Conservation (phyloP, 78 protist genomes). For the Dictyostelium purpureum region DNA sequence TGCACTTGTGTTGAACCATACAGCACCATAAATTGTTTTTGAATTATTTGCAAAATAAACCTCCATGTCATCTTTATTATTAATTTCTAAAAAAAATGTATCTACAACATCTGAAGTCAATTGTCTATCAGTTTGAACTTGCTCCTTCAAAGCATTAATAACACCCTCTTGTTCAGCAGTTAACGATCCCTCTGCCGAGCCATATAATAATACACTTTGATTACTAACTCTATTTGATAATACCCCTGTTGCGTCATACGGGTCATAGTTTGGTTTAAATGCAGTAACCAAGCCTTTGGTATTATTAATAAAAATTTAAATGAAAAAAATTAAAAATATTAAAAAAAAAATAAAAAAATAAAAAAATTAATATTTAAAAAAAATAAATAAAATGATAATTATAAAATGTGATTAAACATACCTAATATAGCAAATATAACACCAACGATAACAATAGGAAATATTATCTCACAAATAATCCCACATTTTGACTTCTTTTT, state of each 20-base stretch:
- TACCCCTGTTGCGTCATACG: not conserved
- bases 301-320: not conserved
- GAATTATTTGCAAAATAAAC: conserved; percentile 35
- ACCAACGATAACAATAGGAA: conserved; percentile 26
- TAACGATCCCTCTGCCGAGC: not conserved
- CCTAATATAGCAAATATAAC: conserved; percentile 42
- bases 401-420: not conserved
- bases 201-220: not conserved
- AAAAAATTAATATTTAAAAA: not conserved
- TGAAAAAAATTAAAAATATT: not conserved
- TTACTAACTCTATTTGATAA: not conserved
- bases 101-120: not conserved
- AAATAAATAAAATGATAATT: not conserved
- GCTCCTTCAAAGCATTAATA: not conserved
- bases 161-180: conserved; percentile 19
- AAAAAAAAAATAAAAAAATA: not conserved
- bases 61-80: not conserved
- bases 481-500: conserved; percentile 23
- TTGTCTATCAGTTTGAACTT: not conserved
- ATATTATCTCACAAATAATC: conserved; percentile 43
- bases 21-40: not conserved
- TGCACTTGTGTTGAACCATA: conserved; percentile 26
- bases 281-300: conserved; percentile 6
- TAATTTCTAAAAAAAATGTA: not conserved
- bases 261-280: conserved; percentile 13